Conservation (phyloP, 2,329 filamentous ascomycete genomes). For the Graphilbum fragrans region DNA sequence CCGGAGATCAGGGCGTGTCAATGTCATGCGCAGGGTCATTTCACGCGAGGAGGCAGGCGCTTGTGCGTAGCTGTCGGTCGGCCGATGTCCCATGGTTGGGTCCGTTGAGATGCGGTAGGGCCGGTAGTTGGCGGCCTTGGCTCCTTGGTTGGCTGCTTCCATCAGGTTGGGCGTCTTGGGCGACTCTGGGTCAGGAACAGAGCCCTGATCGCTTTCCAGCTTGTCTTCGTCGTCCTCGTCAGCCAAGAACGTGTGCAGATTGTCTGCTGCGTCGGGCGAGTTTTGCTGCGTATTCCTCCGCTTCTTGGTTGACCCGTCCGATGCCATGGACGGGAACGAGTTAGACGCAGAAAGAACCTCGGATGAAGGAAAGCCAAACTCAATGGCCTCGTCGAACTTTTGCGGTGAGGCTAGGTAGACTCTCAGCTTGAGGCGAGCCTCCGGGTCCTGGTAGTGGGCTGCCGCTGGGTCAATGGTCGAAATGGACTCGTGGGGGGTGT, state of each 20-base stretch:
- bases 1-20: slow-evolving; percentile 79
- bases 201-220: slow-evolving; percentile 41
- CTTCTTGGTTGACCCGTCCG: slow-evolving; percentile 9
- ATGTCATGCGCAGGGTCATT: slow-evolving; percentile 93
- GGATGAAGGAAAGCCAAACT: slow-evolving; percentile 76
- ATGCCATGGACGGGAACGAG: slow-evolving; percentile 3
- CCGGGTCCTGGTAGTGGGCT: slow-evolving; percentile 80
- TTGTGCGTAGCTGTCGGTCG: slow-evolving; percentile 31
- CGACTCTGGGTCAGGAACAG: slow-evolving; percentile 45
- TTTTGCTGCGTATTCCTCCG: slow-evolving; percentile 14
- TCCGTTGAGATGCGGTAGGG: slow-evolving; percentile 8
- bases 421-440: slow-evolving; percentile 74
- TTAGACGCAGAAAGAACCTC: slow-evolving; percentile 25
- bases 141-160: slow-evolving; percentile 19
- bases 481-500: slow-evolving; percentile 28
- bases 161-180: slow-evolving; percentile 41
- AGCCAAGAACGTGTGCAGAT: slow-evolving; percentile 41
- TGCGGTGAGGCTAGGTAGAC: slow-evolving; percentile 80
- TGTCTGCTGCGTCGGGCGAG: slow-evolving; percentile 28
- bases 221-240: slow-evolving; percentile 35
- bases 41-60: slow-evolving; percentile 55
- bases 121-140: slow-evolving; percentile 1
- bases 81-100: slow-evolving; percentile 14
- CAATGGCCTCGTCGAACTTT: slow-evolving; percentile 90
- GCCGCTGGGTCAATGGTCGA: slow-evolving; percentile 57